Evolutionary conservation across 352 stramenopile genomes (phyloP).

Genomic region (Aphanomyces euteiches): DNA sequence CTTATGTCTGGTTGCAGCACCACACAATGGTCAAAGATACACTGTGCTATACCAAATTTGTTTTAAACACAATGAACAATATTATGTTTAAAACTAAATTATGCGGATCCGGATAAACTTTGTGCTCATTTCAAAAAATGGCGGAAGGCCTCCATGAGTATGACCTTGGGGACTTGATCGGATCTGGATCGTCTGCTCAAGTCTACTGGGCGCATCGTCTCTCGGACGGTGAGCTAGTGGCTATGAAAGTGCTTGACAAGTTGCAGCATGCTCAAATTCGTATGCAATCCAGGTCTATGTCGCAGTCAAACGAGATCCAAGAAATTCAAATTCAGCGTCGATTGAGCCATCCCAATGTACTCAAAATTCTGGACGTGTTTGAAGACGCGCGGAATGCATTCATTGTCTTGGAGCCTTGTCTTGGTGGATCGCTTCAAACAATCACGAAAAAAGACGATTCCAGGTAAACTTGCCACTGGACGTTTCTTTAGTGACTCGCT

Average conservation of each 20-base stretch:
- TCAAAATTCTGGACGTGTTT: constrained; percentile 60
- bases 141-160: constrained; percentile 17
- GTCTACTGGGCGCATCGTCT: constrained; percentile 61
- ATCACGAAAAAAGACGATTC: neutral
- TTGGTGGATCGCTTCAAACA: constrained; percentile 45
- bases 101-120: constrained; percentile 10
- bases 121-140: neutral
- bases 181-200: constrained; percentile 68
- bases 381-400: constrained; percentile 76
- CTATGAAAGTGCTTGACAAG: constrained; percentile 84
- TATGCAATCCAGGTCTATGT: constrained; percentile 21
- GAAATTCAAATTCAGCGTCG: constrained; percentile 68
- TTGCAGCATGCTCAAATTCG: constrained; percentile 52
- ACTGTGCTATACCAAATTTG: neutral
- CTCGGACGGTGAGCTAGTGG: constrained; percentile 41
- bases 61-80: neutral
- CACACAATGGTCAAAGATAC: constrained; percentile 22
- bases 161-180: constrained; percentile 52
- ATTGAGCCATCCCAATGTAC: constrained; percentile 50
- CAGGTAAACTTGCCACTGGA: neutral
- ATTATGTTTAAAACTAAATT: neutral
- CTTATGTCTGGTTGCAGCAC: constrained; percentile 12
- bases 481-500: neutral
- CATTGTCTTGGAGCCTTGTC: constrained; percentile 66
- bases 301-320: constrained; percentile 53